Evolutionary conservation across 352 stramenopile genomes (phyloP), one percentile per base, ranked within the genome.

Genomic region (Globisporangium megalacanthum): DNA sequence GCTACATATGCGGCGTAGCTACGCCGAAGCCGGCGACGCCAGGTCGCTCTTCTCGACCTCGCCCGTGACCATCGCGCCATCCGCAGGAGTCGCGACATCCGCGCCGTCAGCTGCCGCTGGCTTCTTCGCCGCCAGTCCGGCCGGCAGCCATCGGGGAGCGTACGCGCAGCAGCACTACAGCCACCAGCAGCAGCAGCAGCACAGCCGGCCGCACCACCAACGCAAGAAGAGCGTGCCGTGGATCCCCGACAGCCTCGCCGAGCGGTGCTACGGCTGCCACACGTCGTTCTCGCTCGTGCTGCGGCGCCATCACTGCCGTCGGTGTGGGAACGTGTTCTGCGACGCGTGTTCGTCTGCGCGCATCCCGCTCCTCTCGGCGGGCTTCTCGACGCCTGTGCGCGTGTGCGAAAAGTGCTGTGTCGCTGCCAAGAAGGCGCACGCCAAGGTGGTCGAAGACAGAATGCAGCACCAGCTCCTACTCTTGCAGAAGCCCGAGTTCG

Each of bases 261-360:
- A 92, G 63, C 73, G 68, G 20, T 94, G 84, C 61, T 94, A 94
- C 64, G 58, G 64, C 37, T 94, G 84, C 57, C 71, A 77, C 15
- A 61, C 74, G 36, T 52, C 60, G 9, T 94, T 92, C 65, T 81
- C 78, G 39, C 68, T 94, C 22, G 74, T 91, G 58, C 68, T 94
- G 60, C 81, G 83, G 7, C 73, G 86, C 15, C 89, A 97, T 54
- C 86, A 96, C 68, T 96, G 89, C 56, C 77, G 89, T 1, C 69
- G 80, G 20, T 96, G 90, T 62, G 91, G 92, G 6, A 89, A 90
- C 44, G 75, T 97, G 9, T 97, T 97, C 62, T 97, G 92, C 66
- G 86, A 96, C 50, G 66, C 77, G 14, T 97, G 92, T 63, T 86
- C 83, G 7, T 90, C 83, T 5, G 62, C 73, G 6, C 66, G 89